A percentile compares a stretch with the other conserved stretches of the same genome.
phyloP scores from a whole-genome alignment of 169 alveolate species.

The Theileria annulata region DNA sequence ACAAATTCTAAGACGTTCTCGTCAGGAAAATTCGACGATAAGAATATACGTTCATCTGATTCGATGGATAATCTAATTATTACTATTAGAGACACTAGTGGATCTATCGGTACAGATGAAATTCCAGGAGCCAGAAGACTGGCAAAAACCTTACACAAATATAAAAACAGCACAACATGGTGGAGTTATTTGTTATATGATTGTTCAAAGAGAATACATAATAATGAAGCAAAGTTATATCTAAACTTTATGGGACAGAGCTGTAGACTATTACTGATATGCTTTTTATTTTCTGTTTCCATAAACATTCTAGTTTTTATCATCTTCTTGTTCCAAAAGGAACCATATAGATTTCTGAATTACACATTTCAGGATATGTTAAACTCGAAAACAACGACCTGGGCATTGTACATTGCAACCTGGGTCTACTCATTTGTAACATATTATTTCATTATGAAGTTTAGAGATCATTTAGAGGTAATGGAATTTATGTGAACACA shows the following conservation, averaged over 20 bases:
- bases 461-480: slow-evolving; percentile 35
- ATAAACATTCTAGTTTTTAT: slow-evolving; percentile 29
- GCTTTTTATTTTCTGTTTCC: slow-evolving; percentile 37
- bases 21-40: slow-evolving; percentile 5
- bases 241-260: slow-evolving; percentile 52
- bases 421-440: slow-evolving; percentile 64
- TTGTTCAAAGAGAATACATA: slow-evolving; percentile 17
- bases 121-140: slow-evolving; percentile 32
- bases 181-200: slow-evolving; percentile 44
- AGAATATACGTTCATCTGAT: not conserved
- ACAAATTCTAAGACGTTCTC: slow-evolving; percentile 1
- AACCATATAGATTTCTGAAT: slow-evolving; percentile 25
- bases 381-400: slow-evolving; percentile 39
- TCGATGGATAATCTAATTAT: slow-evolving; percentile 14
- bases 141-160: slow-evolving; percentile 27
- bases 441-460: slow-evolving; percentile 43
- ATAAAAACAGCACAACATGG: slow-evolving; percentile 21
- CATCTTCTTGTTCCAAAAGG: slow-evolving; percentile 23
- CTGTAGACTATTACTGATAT: slow-evolving; percentile 43
- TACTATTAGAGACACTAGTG: slow-evolving; percentile 1
- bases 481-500: not conserved
- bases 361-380: slow-evolving; percentile 56
- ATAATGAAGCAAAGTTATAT: slow-evolving; percentile 65
- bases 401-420: slow-evolving; percentile 57
- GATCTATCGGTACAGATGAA: slow-evolving; percentile 23